Base-by-base conservation (phyloP, 129 eudicot genomes). In the Scalesia atractyloides region DNA sequence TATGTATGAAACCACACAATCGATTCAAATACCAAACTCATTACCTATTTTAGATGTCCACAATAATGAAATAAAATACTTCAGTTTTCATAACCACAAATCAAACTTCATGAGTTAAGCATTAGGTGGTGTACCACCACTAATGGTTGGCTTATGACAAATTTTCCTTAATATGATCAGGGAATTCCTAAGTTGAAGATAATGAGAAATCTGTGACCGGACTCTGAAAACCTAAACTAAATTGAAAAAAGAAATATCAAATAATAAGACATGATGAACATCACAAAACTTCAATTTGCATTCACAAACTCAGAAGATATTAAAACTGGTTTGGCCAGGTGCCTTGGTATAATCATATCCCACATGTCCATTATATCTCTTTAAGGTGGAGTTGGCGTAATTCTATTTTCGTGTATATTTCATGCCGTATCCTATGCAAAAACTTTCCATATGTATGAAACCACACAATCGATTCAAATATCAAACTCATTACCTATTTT, bases 301-400 rank as follows among this genome's bases (percentile, higher is more conserved):
- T 50, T 64, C 61, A 34, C 71, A 73, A 71, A 54, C 8, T 30
- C n/a, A 33, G 34, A 58, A 16, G 37, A 2, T 62, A 47, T 66
- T 15, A 30, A 69, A 30, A 22, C 48, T 24, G 15, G 16, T 34
- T 33, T 43, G 26, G 26, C 26, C 26, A 24, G 26, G 26, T 24
- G 80, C 49, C 73, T 73, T 66, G 49, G 33, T 66, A 15, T 1
- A 68, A 68, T 65, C 19, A 65, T 57, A 6, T 65, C 57, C n/a
- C n/a, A n/a, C 73, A 20, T 65, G 60, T 75, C 73, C 76, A 24
- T 85, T 82, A 82, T 75, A 78, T 74, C 62, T 68, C n/a, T 20
- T 57, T 18, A n/a, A 10, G 50, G 60, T 12, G 34, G 33, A 39
- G 24, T 68, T 56, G 18, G 65, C 43, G 30, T 9, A 47, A 36